Conservation (phyloP, 805 yeast species). For the Kodamaea fukazawae region DNA sequence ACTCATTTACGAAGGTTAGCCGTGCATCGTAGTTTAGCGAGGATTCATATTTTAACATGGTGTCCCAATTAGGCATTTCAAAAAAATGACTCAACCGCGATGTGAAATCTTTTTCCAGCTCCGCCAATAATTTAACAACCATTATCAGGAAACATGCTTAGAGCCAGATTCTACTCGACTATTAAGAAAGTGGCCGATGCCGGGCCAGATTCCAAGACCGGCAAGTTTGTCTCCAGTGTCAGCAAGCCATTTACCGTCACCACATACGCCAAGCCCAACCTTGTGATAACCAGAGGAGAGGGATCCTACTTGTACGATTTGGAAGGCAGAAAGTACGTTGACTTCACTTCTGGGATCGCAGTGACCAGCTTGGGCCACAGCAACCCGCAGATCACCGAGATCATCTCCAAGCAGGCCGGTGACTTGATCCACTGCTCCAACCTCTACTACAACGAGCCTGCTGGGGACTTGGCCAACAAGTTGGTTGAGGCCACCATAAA, state of each 20-base stretch:
- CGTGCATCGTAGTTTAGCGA: no score
- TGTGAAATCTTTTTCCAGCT: constrained; percentile 21
- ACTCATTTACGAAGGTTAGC: no score
- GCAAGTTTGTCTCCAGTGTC: constrained; percentile 42
- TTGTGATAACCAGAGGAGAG: constrained; percentile 75
- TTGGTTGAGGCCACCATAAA: constrained; percentile 65
- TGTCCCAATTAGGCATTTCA: constrained; percentile 18
- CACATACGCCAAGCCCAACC: constrained; percentile 75
- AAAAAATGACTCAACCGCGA: constrained; percentile 33
- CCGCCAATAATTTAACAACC: background rate
- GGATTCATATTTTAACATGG: no score
- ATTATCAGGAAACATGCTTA: constrained; percentile 12
- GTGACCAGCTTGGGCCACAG: constrained; percentile 94
- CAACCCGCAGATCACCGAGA: constrained; percentile 67
- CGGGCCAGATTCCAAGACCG: constrained; percentile 30
- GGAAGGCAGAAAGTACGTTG: constrained; percentile 75
- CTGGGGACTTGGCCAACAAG: constrained; percentile 72
- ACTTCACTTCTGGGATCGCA: constrained; percentile 95
- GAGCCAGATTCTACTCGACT: constrained; percentile 9
- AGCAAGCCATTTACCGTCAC: constrained; percentile 61
- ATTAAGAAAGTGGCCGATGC: constrained; percentile 28
- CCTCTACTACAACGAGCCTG: constrained; percentile 78
- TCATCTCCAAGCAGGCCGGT: constrained; percentile 67
- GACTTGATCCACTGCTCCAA: constrained; percentile 83
- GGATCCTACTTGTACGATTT: constrained; percentile 82